These are phyloP conservation scores for Taiwanofungus camphoratus DNA, from an alignment of 1,284 basidiomycete genomes.

Conservation along the genomic window DNA sequence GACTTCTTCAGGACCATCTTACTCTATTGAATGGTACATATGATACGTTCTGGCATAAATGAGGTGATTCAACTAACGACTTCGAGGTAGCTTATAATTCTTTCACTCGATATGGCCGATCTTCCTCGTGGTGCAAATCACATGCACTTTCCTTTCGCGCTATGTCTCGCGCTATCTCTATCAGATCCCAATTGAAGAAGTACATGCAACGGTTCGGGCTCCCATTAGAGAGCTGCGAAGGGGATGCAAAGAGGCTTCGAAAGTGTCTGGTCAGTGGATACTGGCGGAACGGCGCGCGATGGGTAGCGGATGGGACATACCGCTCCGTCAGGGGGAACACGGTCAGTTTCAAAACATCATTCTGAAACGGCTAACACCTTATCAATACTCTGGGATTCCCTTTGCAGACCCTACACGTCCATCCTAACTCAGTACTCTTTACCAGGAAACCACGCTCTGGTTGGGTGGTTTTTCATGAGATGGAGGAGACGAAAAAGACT, in stretches of 20 bases:
- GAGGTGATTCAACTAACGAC: conserved; percentile 10
- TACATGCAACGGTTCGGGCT: conserved; percentile 87
- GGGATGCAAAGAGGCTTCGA: conserved; percentile 73
- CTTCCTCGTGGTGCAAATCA: conserved; percentile 87
- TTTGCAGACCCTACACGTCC: conserved; percentile 74
- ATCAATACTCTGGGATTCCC: too few species aligned
- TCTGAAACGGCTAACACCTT: conserved; percentile 1
- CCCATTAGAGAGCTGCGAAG: conserved; percentile 76
- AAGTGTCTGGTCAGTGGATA: conserved; percentile 89
- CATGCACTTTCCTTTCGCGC: conserved; percentile 91
- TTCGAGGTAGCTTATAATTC: conserved; percentile 76
- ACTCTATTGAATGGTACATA: conserved; percentile 81
- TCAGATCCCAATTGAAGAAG: conserved; percentile 88
- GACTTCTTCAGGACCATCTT: conserved; percentile 70
- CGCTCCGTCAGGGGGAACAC: conserved; percentile 77
- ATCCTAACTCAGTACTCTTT: conserved; percentile 93
- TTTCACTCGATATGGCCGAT: conserved; percentile 78
- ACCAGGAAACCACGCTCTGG: conserved; percentile 84
- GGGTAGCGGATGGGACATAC: conserved; percentile 88
- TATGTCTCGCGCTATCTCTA: conserved; percentile 87
- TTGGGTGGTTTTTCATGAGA: conserved; percentile 95
- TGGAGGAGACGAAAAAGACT: conserved; percentile 92
- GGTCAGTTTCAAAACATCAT: conserved; percentile 37
- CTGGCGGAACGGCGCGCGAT: conserved; percentile 89
- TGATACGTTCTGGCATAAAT: not conserved